Evolutionary conservation across 495 filamentous ascomycete species (phyloP).

Genomic region (Saxophila tyrrhenica): DNA sequence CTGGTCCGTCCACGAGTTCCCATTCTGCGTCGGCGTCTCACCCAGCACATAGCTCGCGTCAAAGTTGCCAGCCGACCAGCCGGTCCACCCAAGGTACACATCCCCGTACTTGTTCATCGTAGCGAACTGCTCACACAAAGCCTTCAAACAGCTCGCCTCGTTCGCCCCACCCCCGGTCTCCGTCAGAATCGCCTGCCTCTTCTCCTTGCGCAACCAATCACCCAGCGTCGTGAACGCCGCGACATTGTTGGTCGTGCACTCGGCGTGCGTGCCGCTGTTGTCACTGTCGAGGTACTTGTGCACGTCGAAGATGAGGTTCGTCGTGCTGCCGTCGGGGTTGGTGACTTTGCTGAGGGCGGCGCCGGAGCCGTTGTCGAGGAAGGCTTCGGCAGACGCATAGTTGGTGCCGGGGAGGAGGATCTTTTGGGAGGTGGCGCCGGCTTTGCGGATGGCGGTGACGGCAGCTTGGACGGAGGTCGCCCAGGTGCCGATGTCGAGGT

Average conservation of each 20-base stretch:
- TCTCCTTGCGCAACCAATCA: constrained; percentile 37
- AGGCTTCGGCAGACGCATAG: constrained; percentile 38
- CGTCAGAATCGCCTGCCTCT: constrained; percentile 40
- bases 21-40: constrained; percentile 34
- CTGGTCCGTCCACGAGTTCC: constrained; percentile 31
- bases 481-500: constrained; percentile 39
- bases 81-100: constrained; percentile 42
- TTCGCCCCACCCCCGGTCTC: constrained; percentile 46
- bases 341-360: constrained; percentile 39
- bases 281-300: constrained; percentile 49
- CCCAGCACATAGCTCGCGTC: constrained; percentile 35
- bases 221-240: constrained; percentile 38
- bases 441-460: constrained; percentile 46
- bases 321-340: constrained; percentile 43
- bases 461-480: constrained; percentile 42
- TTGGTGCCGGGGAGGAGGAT: constrained; percentile 39
- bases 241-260: constrained; percentile 42
- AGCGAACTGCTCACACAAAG: constrained; percentile 36
- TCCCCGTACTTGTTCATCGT: constrained; percentile 41
- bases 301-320: constrained; percentile 46
- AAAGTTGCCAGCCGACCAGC: constrained; percentile 44
- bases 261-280: constrained; percentile 40
- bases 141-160: constrained; percentile 25
- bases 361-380: constrained; percentile 37
- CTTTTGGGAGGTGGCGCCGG: constrained; percentile 46